Percentiles rank a stretch among this genome's conserved stretches.
phyloP scores from a whole-genome alignment of 1,139 yeast genomes.

The Kodamaea plutei region DNA sequence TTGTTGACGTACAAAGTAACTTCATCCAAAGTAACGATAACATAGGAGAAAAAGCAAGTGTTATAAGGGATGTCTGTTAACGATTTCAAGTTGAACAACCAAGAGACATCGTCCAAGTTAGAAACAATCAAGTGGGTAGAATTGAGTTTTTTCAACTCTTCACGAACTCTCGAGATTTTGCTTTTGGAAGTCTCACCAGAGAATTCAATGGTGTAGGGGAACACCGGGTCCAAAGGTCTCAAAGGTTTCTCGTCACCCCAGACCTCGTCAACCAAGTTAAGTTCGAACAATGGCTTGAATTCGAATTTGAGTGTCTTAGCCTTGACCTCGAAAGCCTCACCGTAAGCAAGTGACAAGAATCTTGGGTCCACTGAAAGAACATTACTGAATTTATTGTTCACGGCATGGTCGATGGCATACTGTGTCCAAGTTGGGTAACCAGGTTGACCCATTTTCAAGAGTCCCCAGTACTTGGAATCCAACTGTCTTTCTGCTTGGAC shows the following conservation, averaged over 20 bases:
- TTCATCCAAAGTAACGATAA: slow-evolving; percentile 28
- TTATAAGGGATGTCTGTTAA: slow-evolving; percentile 43
- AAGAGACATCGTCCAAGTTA: slow-evolving; percentile 51
- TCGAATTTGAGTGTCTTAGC: slow-evolving; percentile 20
- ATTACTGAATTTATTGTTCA: slow-evolving; percentile 28
- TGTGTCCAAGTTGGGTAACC: slow-evolving; percentile 38
- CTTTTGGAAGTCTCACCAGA: slow-evolving; percentile 40
- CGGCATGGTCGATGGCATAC: slow-evolving; percentile 34
- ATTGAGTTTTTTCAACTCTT: slow-evolving; percentile 17
- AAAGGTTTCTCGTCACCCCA: slow-evolving; percentile 41
- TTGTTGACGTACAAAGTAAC: slow-evolving; percentile 37
- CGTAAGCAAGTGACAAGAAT: slow-evolving; percentile 29
- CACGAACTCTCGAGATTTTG: slow-evolving; percentile 30
- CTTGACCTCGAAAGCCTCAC: slow-evolving; percentile 28
- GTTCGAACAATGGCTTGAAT: slow-evolving; percentile 29
- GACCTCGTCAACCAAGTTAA: slow-evolving; percentile 36
- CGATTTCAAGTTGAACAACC: slow-evolving; percentile 50
- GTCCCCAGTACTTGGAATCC: slow-evolving; percentile 31
- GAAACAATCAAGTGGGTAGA: slow-evolving; percentile 35
- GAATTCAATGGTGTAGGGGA: slow-evolving; percentile 34
- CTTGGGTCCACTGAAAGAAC: slow-evolving; percentile 42
- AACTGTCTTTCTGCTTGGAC: slow-evolving; percentile 43
- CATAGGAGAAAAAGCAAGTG: slow-evolving; percentile 50
- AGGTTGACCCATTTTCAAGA: slow-evolving; percentile 37
- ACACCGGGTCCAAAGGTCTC: slow-evolving; percentile 37